Conservation (phyloP, 352 stramenopile species). For the Pythium phragmitis region DNA sequence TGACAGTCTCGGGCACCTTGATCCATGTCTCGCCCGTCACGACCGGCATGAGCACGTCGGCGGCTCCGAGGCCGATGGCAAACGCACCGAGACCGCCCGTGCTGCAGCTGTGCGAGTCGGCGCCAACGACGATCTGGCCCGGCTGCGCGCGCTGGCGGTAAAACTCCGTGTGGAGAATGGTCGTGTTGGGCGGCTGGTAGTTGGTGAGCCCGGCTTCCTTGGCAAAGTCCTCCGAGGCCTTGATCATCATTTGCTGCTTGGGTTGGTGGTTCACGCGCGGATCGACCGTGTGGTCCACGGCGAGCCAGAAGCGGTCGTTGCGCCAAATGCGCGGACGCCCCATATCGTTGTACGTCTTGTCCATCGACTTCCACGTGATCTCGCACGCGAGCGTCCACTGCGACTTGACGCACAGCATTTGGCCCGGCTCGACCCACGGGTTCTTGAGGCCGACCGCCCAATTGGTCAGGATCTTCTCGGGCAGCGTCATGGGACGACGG, state of each 20-base stretch:
- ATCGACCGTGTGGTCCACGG: constrained; percentile 84
- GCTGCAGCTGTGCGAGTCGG: constrained; percentile 79
- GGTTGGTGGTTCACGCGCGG: constrained; percentile 80
- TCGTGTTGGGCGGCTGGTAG: constrained; percentile 85
- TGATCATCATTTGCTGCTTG: constrained; percentile 88
- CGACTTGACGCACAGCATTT: constrained; percentile 85
- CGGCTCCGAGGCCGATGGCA: constrained; percentile 71
- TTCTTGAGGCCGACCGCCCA: constrained; percentile 68
- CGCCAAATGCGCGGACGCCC: constrained; percentile 79
- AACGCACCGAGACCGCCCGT: constrained; percentile 78
- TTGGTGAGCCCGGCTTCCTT: constrained; percentile 78
- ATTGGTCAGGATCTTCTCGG: constrained; percentile 83
- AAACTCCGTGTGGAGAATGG: constrained; percentile 87
- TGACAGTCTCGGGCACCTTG: constrained; percentile 85
- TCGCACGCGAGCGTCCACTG: constrained; percentile 85
- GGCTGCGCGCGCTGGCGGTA: constrained; percentile 82
- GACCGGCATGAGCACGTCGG: constrained; percentile 83
- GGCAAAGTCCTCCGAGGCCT: constrained; percentile 79
- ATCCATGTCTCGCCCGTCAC: constrained; percentile 88
- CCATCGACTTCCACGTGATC: constrained; percentile 90
- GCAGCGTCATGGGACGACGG: constrained; percentile 68
- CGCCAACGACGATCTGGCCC: constrained; percentile 81
- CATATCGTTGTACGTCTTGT: constrained; percentile 89
- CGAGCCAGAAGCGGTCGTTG: constrained; percentile 87
- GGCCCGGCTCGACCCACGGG: constrained; percentile 57